Evolutionary conservation across 2,329 filamentous ascomycete genomes (phyloP).

Genomic region (Akanthomyces uredinophilus): DNA sequence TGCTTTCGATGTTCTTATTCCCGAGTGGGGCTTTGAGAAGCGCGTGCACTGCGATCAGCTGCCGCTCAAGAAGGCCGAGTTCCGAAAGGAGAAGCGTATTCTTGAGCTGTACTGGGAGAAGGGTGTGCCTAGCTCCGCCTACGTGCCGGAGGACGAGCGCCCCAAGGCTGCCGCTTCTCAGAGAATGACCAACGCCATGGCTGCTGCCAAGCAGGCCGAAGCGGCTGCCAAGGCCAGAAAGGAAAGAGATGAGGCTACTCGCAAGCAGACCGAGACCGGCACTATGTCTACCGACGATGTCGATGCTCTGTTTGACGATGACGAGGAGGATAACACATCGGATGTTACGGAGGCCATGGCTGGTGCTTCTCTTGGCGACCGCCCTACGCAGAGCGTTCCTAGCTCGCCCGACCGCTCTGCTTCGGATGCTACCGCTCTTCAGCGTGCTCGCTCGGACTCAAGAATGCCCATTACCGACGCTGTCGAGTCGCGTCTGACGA

Average conservation of each 20-base stretch:
- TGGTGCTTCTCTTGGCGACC: constrained; percentile 82
- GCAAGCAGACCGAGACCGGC: constrained; percentile 90
- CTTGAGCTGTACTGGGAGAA: constrained; percentile 99
- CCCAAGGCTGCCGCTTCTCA: constrained; percentile 75
- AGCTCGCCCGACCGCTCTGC: constrained; percentile 79
- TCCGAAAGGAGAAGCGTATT: constrained; percentile 90
- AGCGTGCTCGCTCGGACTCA: constrained; percentile 91
- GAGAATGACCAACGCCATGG: constrained; percentile 68
- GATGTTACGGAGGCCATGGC: constrained; percentile 89
- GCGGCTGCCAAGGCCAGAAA: constrained; percentile 75
- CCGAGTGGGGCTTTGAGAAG: constrained; percentile 98
- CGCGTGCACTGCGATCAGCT: constrained; percentile 98
- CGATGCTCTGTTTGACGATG: constrained; percentile 83
- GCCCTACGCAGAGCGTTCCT: constrained; percentile 91
- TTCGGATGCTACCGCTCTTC: constrained; percentile 61
- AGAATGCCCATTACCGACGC: constrained; percentile 73
- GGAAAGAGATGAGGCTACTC: constrained; percentile 84
- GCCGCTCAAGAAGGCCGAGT: constrained; percentile 98
- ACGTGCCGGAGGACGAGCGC: constrained; percentile 93
- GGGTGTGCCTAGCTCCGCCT: constrained; percentile 92
- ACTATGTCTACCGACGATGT: constrained; percentile 91
- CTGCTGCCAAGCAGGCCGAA: constrained; percentile 74
- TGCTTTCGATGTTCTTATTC: constrained; percentile 95
- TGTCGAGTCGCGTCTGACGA: constrained; percentile 72
- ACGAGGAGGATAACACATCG: constrained; percentile 81